These are phyloP conservation scores for Spatholobus suberectus DNA, from an alignment of 306 rosid genomes.

Conservation along the genomic window DNA sequence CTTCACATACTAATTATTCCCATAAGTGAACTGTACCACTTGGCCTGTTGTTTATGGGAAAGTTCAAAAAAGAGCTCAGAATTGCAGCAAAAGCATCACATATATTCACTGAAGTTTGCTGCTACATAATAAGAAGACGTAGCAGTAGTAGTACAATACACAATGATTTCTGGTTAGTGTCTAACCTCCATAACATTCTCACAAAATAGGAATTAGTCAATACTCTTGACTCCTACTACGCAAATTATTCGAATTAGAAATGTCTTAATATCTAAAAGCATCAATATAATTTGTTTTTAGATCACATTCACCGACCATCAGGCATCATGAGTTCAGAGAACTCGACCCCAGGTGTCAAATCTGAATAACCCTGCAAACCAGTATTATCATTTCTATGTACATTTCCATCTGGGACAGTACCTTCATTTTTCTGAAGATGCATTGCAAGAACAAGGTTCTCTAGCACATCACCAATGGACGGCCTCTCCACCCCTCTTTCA, in stretches of 20 bases:
- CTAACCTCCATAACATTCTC: background rate
- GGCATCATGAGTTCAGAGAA: slow-evolving; percentile 50
- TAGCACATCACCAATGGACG: slow-evolving; percentile 58
- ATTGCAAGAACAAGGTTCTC: slow-evolving; percentile 46
- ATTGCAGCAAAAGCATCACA: background rate
- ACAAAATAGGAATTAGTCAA: background rate
- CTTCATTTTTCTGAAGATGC: slow-evolving; percentile 54
- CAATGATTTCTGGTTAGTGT: background rate
- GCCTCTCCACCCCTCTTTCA: slow-evolving; percentile 54
- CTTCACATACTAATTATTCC: background rate
- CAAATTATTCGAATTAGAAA: background rate
- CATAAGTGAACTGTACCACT: background rate
- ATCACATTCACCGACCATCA: slow-evolving; percentile 43
- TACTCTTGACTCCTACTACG: background rate
- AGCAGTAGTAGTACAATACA: background rate
- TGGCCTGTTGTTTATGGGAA: background rate
- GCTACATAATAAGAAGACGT: background rate
- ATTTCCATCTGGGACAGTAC: background rate
- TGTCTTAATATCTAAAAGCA: background rate
- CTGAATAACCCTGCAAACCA: slow-evolving; percentile 39
- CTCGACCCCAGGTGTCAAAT: slow-evolving; percentile 56
- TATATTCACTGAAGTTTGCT: background rate
- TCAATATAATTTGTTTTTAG: background rate
- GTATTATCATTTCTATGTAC: background rate
- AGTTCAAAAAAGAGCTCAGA: background rate